A percentile compares a stretch with the other conserved stretches of the same genome.
These are phyloP conservation scores for Aspergillus novoparasiticus DNA, from an alignment of 2,329 filamentous ascomycete genomes.

Conservation along the genomic window DNA sequence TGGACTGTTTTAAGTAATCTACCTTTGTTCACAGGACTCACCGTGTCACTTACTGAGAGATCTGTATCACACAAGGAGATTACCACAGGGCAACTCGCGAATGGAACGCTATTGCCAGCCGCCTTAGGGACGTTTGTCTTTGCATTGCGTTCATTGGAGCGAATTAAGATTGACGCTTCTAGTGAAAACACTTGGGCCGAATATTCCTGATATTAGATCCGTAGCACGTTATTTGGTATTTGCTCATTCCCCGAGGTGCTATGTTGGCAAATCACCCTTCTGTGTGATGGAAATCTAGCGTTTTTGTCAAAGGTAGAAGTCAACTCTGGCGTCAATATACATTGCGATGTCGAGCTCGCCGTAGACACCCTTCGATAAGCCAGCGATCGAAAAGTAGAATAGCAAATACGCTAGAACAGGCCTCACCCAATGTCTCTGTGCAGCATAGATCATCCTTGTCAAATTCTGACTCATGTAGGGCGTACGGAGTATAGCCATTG, in stretches of 20 bases:
- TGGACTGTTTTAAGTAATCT: not conserved
- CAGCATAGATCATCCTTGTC: no score
- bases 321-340: not conserved
- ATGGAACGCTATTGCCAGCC: no score
- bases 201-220: not conserved
- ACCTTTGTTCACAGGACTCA: not conserved
- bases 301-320: not conserved
- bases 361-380: not conserved
- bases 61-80: not conserved
- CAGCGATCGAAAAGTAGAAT: not conserved
- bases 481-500: no score
- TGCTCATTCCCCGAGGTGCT: not conserved
- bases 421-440: no score
- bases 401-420: no score
- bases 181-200: not conserved
- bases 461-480: no score
- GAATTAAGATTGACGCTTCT: not conserved
- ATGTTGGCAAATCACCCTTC: not conserved
- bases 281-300: not conserved
- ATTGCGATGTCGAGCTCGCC: not conserved
- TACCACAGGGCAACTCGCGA: not conserved
- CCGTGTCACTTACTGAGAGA: not conserved
- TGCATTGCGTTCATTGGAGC: not conserved
- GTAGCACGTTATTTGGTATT: not conserved
- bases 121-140: not conserved